Conservation (phyloP, 2,329 filamentous ascomycete genomes). For the Colletotrichum aenigma region DNA sequence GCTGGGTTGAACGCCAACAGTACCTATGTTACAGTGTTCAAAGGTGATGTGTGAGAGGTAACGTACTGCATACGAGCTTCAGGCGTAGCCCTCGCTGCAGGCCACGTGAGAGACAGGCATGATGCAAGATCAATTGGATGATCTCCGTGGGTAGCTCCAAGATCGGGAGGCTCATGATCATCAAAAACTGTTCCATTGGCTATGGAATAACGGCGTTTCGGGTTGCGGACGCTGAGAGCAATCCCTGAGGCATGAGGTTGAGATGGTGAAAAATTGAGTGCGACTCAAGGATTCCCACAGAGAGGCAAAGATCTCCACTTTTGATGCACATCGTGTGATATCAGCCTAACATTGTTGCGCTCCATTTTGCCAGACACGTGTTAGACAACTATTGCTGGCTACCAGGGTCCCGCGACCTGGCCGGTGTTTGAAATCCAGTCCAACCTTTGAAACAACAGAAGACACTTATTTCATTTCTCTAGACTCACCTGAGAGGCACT, state of each 20-base stretch:
- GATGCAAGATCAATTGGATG: neutral
- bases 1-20: neutral
- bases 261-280: neutral
- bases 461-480: neutral
- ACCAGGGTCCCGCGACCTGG: neutral
- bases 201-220: neutral
- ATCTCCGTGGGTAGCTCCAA: neutral
- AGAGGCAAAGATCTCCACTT: neutral
- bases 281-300: neutral
- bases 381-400: neutral
- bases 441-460: neutral
- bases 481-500: neutral
- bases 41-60: neutral
- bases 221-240: neutral
- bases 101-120: neutral
- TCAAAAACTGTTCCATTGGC: neutral
- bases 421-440: neutral
- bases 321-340: neutral
- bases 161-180: neutral
- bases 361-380: fast-evolving
- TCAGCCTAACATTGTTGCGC: neutral
- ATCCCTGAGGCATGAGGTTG: neutral
- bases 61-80: neutral
- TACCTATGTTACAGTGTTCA: neutral
- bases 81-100: neutral